Percentiles rank a stretch among this genome's conserved stretches.
These are phyloP conservation scores for Aspergillus bertholletiae DNA, from an alignment of 495 filamentous ascomycete genomes.

Conservation along the genomic window DNA sequence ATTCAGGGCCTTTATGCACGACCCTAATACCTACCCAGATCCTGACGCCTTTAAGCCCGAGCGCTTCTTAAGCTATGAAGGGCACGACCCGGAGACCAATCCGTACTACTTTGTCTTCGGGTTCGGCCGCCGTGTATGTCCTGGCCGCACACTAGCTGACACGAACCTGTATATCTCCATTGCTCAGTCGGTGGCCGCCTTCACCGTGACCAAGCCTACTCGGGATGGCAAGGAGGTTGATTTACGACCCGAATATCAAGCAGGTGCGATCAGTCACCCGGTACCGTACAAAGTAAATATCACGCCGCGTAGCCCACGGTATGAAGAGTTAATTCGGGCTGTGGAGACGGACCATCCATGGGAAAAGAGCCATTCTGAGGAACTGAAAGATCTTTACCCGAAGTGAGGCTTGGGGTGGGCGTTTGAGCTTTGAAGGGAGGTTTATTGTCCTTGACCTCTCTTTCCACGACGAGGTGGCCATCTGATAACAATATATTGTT, in stretches of 20 bases:
- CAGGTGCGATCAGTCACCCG: slow-evolving; percentile 38
- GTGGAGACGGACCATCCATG: slow-evolving; percentile 41
- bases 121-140: slow-evolving; percentile 56
- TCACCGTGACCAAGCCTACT: slow-evolving; percentile 33
- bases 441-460: too few species aligned
- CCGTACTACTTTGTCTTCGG: slow-evolving; percentile 45
- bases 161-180: slow-evolving; percentile 49
- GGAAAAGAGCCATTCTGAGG: slow-evolving; percentile 35
- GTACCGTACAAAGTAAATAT: slow-evolving; percentile 26
- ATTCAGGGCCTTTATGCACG: slow-evolving; percentile 18
- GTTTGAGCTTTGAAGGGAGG: too few species aligned
- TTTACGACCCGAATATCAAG: slow-evolving; percentile 20
- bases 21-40: slow-evolving; percentile 13
- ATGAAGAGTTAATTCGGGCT: slow-evolving; percentile 26
- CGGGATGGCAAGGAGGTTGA: slow-evolving; percentile 19
- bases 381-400: neutral
- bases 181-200: slow-evolving; percentile 51
- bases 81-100: slow-evolving; percentile 19
- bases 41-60: slow-evolving; percentile 31
- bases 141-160: slow-evolving; percentile 56
- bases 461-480: too few species aligned
- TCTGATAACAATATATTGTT: too few species aligned
- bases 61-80: slow-evolving; percentile 23
- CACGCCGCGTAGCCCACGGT: slow-evolving; percentile 20
- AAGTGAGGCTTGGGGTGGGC: neutral